These are phyloP conservation scores for Geranomyces variabilis DNA, from an alignment of 192 early-diverging fungal genomes.

Conservation along the genomic window DNA sequence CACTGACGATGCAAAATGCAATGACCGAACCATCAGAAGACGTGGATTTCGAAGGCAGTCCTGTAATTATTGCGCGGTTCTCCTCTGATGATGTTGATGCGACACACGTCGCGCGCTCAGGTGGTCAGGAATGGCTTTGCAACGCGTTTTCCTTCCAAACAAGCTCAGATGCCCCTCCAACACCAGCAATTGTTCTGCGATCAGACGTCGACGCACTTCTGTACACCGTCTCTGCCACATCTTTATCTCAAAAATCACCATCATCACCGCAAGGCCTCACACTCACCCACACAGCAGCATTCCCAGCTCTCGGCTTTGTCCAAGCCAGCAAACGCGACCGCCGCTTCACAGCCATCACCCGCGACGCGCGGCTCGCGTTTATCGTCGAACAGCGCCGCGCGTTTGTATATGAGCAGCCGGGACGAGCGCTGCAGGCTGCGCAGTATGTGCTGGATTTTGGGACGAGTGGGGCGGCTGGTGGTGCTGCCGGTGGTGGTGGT, in stretches of 20 bases:
- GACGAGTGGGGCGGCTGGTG: not conserved
- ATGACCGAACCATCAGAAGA: constrained; percentile 38
- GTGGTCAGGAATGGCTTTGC: constrained; percentile 29
- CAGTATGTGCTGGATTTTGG: constrained; percentile 14
- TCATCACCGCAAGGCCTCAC: not conserved
- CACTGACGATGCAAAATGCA: constrained; percentile 10
- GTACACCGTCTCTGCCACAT: not conserved
- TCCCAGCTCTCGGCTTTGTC: constrained; percentile 32
- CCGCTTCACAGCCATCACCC: constrained; percentile 20
- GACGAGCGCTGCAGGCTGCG: not conserved
- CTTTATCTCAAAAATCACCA: not conserved
- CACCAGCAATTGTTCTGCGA: not conserved
- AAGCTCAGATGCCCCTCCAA: too few relatives aligned
- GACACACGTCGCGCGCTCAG: constrained; percentile 6
- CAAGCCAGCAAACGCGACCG: constrained; percentile 35
- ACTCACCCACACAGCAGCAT: constrained; percentile 3
- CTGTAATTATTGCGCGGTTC: constrained; percentile 17
- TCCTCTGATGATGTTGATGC: not conserved
- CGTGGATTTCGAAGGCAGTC: constrained; percentile 38
- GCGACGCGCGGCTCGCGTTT: constrained; percentile 3
- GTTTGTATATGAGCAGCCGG: constrained; percentile 4
- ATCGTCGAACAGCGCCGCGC: constrained; percentile 17
- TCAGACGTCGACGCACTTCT: not conserved
- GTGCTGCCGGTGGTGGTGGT: too few relatives aligned
- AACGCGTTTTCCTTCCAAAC: constrained; percentile 5